Evolutionary conservation across 2,329 filamentous ascomycete genomes (phyloP).

Genomic region (Blastomyces percursus): DNA sequence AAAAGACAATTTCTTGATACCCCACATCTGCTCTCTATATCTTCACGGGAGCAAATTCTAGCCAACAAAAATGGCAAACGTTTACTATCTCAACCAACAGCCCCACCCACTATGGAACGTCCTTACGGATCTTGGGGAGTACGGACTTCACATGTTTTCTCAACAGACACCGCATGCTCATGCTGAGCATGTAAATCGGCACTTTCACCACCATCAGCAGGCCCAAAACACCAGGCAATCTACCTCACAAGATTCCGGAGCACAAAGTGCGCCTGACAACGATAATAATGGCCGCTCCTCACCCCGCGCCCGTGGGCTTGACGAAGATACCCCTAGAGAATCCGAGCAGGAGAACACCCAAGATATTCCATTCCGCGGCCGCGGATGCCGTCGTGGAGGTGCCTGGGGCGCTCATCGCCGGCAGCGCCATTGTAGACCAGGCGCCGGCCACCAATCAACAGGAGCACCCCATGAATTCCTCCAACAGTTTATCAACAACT

Average conservation of each 20-base stretch:
- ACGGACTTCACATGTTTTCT: slow-evolving; percentile 34
- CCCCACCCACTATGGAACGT: slow-evolving; percentile 45
- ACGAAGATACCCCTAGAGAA: not conserved
- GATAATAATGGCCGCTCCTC: not conserved
- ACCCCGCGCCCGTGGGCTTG: not conserved
- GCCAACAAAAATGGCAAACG: slow-evolving; percentile 39
- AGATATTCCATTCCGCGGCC: not conserved
- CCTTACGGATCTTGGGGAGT: slow-evolving; percentile 40
- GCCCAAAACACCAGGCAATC: not conserved
- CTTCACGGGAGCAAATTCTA: not conserved
- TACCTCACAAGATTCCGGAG: not conserved
- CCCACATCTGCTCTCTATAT: not conserved
- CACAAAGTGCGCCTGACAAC: not conserved
- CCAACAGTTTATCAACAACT: slow-evolving; percentile 5
- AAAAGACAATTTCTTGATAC: not conserved
- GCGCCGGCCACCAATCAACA: not conserved
- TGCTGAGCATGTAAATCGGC: slow-evolving; percentile 17
- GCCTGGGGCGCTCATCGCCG: not conserved
- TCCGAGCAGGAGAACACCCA: not conserved
- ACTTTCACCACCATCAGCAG: not conserved
- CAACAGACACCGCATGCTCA: slow-evolving; percentile 18
- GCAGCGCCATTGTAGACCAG: not conserved
- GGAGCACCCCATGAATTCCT: not conserved
- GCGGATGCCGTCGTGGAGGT: slow-evolving; percentile 4
- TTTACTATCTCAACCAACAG: slow-evolving; percentile 42